Evolutionary conservation across 495 filamentous ascomycete species (phyloP).

Genomic region (Saxophila tyrrhenica): DNA sequence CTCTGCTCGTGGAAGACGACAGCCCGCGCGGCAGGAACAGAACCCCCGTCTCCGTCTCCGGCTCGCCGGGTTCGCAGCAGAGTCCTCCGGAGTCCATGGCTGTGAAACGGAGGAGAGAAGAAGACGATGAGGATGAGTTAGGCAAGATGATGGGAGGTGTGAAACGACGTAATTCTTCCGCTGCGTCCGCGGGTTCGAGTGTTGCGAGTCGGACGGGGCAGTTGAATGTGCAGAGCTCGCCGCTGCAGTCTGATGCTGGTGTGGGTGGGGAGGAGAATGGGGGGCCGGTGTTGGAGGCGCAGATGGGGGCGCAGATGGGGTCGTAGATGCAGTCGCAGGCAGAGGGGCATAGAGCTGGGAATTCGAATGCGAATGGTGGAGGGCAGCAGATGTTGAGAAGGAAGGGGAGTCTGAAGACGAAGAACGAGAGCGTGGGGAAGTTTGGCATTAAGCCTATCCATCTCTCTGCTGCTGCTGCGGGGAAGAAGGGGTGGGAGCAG

Average conservation of each 20-base stretch:
- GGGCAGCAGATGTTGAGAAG: slow-evolving; percentile 19
- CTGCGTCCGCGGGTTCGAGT: too few species aligned
- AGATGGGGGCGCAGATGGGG: neutral
- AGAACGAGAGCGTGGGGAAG: slow-evolving; percentile 27
- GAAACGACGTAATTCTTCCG: slow-evolving; percentile 25
- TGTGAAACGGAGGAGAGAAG: slow-evolving; percentile 62
- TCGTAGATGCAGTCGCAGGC: neutral
- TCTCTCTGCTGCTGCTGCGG: neutral
- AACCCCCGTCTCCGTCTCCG: slow-evolving; percentile 4
- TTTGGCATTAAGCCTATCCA: slow-evolving; percentile 21
- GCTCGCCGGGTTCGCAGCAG: slow-evolving; percentile 10
- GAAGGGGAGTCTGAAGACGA: slow-evolving; percentile 22
- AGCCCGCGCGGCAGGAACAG: slow-evolving; percentile 25
- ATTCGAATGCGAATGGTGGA: too few species aligned
- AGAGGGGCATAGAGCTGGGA: neutral
- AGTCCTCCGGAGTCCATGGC: slow-evolving; percentile 18
- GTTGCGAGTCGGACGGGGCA: slow-evolving; percentile 3
- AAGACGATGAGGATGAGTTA: slow-evolving; percentile 53
- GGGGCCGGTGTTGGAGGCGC: neutral
- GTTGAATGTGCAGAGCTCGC: neutral
- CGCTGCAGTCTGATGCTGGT: neutral
- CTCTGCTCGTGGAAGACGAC: neutral
- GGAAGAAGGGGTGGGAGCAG: neutral
- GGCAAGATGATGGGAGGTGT: slow-evolving; percentile 28
- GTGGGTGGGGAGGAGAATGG: neutral